These are phyloP conservation scores for Eucalyptus cloeziana DNA, from an alignment of 345 rosid genomes.

Conservation along the genomic window DNA sequence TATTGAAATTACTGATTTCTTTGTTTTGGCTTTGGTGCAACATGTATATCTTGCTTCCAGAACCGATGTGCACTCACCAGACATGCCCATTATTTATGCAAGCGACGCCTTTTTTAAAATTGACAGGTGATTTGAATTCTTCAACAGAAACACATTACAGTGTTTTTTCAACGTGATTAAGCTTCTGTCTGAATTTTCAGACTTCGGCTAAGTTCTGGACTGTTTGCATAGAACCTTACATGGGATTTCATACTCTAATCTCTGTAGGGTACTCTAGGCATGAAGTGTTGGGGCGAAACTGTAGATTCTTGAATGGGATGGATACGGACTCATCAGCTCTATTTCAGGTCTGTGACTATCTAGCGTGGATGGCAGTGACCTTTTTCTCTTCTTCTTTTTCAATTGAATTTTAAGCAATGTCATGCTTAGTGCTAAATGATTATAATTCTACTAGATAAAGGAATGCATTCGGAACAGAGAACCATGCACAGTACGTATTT, in stretches of 20 bases:
- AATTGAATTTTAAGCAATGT: not conserved
- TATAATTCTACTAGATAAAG: constrained; percentile 31
- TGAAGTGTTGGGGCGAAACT: constrained; percentile 78
- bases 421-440: not conserved
- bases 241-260: not conserved
- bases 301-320: constrained; percentile 54
- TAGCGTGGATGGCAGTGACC: not conserved
- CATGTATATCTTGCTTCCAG: constrained; percentile 20
- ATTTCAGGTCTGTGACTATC: constrained; percentile 28
- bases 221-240: not conserved
- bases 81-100: constrained; percentile 81
- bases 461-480: constrained; percentile 48
- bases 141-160: not conserved
- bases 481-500: constrained; percentile 88
- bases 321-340: constrained; percentile 55
- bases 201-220: not conserved
- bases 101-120: constrained; percentile 86
- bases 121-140: constrained; percentile 49
- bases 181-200: not conserved
- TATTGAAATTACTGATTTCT: constrained; percentile 7
- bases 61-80: constrained; percentile 60
- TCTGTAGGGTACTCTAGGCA: constrained; percentile 61
- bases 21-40: not conserved
- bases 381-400: not conserved
- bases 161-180: not conserved